Conservation (phyloP, 371 early-diverging fungal species). For the Mortierella sp. region DNA sequence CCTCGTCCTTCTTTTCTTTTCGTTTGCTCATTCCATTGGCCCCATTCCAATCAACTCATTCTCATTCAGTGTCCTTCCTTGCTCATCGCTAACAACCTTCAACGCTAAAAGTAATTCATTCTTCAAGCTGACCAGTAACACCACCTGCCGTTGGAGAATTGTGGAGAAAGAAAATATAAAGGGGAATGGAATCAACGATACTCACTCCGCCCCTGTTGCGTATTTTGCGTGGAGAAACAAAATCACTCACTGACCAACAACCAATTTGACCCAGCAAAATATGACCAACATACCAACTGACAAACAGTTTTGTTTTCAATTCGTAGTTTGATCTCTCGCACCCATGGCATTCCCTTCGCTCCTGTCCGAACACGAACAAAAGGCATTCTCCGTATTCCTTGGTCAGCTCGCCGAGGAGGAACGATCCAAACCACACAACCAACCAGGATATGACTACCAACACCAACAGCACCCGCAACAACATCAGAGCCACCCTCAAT, state of each 20-base stretch:
- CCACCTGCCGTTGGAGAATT: not conserved
- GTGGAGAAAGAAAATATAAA: constrained; percentile 6
- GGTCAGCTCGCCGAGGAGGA: constrained; percentile 53
- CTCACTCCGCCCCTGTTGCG: not conserved
- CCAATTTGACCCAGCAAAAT: too few species aligned
- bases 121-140: not conserved
- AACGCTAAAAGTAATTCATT: not conserved
- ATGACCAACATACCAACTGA: not conserved
- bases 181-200: not conserved
- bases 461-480: constrained; percentile 17
- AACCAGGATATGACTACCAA: constrained; percentile 3
- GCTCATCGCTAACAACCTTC: not conserved
- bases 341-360: constrained; percentile 47
- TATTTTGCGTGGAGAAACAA: not conserved
- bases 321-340: not conserved
- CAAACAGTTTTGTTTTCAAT: too few species aligned
- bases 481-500: constrained; percentile 12
- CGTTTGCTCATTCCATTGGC: constrained; percentile 3
- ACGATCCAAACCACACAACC: constrained; percentile 21
- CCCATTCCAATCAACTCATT: not conserved
- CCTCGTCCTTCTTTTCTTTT: not conserved
- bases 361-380: constrained; percentile 56
- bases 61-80: not conserved
- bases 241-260: not conserved
- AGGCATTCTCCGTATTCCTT: constrained; percentile 50